phyloP scores from a whole-genome alignment of 1,284 basidiomycete genomes.

The Trichosporon sp. region DNA sequence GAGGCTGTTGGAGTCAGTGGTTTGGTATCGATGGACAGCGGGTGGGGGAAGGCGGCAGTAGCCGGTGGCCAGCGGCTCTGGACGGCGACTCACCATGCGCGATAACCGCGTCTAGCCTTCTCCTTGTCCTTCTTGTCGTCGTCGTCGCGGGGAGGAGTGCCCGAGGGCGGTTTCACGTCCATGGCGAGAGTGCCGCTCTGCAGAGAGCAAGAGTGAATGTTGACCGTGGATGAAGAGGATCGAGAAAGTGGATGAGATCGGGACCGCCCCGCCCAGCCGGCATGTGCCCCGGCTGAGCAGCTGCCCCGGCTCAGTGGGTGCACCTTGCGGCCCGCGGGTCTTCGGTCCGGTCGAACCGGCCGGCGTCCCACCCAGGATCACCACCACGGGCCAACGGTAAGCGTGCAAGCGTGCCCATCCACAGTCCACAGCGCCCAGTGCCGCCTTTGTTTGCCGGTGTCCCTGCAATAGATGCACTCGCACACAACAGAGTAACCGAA shows the following conservation, averaged over 20 bases:
- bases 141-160: background rate
- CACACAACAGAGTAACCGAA: background rate
- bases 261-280: background rate
- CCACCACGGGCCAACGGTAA: background rate
- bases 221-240: background rate
- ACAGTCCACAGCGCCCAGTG: background rate
- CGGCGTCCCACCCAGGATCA: no score
- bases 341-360: background rate
- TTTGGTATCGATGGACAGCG: no score
- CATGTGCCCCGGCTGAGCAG: background rate
- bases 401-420: background rate
- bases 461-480: background rate
- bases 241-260: background rate
- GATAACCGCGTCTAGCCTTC: conserved; percentile 46
- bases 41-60: conserved; percentile 1
- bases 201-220: background rate
- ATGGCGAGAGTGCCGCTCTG: background rate
- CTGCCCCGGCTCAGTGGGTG: background rate
- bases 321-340: background rate
- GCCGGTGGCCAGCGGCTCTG: conserved; percentile 5
- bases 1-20: conserved; percentile 35
- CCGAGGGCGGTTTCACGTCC: background rate
- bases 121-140: conserved; percentile 26
- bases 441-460: background rate
- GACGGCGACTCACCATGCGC: conserved; percentile 46